Percentiles rank a stretch among this genome's conserved stretches.
These are phyloP conservation scores for Lathyrus tuberosus DNA, from an alignment of 306 rosid species.

Conservation along the genomic window DNA sequence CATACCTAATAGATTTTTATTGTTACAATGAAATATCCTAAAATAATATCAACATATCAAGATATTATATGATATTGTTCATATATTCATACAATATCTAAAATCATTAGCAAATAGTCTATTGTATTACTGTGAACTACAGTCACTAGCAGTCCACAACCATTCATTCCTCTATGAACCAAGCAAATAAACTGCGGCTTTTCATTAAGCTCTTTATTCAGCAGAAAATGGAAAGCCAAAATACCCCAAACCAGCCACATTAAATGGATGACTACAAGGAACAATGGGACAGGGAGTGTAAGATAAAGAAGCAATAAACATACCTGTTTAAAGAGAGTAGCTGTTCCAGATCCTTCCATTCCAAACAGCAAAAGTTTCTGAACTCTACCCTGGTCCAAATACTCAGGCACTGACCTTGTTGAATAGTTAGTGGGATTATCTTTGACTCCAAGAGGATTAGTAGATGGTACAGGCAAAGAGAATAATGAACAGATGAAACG, in stretches of 20 bases:
- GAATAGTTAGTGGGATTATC: slow-evolving; percentile 61
- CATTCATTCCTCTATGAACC: slow-evolving; percentile 30
- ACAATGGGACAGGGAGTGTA: slow-evolving; percentile 14
- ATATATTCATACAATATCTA: slow-evolving; percentile 13
- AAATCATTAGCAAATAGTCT: slow-evolving; percentile 27
- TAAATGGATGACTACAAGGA: slow-evolving; percentile 18
- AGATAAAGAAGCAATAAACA: slow-evolving; percentile 33
- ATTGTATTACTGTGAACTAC: slow-evolving; percentile 13
- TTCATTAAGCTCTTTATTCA: slow-evolving; percentile 19
- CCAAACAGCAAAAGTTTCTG: slow-evolving; percentile 90
- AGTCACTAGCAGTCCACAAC: slow-evolving; percentile 27
- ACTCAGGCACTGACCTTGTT: slow-evolving; percentile 71
- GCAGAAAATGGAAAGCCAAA: slow-evolving; percentile 1
- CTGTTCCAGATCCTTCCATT: slow-evolving; percentile 86
- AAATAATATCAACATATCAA: slow-evolving; percentile 5
- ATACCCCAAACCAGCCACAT: slow-evolving; percentile 34
- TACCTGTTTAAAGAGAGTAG: slow-evolving; percentile 91
- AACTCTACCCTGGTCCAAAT: slow-evolving; percentile 74
- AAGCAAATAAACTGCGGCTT: slow-evolving; percentile 13
- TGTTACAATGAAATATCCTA: neutral
- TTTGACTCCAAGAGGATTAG: slow-evolving; percentile 56
- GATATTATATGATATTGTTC: neutral
- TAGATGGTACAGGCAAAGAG: slow-evolving; percentile 80
- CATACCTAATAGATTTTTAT: neutral
- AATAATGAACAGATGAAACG: slow-evolving; percentile 83